Conservation (phyloP, 164 flowering plant genomes). For the Hamamelis virginiana region DNA sequence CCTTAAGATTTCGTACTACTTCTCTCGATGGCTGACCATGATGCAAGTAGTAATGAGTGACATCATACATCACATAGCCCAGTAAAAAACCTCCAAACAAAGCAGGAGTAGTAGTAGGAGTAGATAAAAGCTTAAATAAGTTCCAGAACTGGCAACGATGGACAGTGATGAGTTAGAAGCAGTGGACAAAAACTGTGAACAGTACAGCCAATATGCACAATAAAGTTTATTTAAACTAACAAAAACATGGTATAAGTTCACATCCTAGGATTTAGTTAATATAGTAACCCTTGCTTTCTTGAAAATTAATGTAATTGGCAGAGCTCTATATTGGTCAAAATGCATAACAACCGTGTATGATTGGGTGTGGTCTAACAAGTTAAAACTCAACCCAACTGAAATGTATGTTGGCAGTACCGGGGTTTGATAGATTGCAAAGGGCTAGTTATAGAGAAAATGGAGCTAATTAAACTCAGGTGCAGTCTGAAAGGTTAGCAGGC, state of each 20-base stretch:
- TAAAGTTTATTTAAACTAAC: background rate
- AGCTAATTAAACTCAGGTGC: background rate
- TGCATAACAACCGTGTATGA: too few species aligned
- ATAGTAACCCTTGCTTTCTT: too few species aligned
- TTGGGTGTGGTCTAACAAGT: too few species aligned
- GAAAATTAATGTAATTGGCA: background rate
- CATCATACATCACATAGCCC: constrained; percentile 91
- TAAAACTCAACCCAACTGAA: background rate
- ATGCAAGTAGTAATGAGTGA: constrained; percentile 90
- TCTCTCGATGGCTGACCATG: constrained; percentile 76
- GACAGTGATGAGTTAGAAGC: background rate
- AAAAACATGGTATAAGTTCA: too few species aligned
- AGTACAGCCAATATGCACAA: background rate
- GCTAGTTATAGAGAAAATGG: background rate
- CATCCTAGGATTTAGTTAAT: too few species aligned
- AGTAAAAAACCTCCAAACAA: constrained; percentile 79
- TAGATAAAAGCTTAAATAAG: constrained; percentile 51
- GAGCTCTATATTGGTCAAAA: background rate
- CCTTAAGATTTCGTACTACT: constrained; percentile 65
- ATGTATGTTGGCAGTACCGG: too few species aligned
- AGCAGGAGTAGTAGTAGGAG: constrained; percentile 74
- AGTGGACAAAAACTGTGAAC: background rate
- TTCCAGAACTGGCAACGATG: constrained; percentile 66
- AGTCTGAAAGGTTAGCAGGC: background rate
- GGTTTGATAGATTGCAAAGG: background rate